Evolutionary conservation across 2,329 filamentous ascomycete species (phyloP).

Genomic region (Myriosclerotinia curreyana): DNA sequence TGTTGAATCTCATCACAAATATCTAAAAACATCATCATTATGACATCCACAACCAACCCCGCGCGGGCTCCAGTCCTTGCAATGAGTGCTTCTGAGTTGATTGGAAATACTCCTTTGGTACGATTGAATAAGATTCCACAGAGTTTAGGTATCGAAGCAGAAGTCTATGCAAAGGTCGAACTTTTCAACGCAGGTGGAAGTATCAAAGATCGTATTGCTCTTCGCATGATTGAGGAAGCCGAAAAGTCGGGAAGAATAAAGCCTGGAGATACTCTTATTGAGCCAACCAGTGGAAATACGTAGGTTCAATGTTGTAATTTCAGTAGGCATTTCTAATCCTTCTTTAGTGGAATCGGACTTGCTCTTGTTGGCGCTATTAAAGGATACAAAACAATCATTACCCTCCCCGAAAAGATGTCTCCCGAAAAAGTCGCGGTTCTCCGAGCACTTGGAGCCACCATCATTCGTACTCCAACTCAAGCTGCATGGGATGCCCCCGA

Average conservation of each 20-base stretch:
- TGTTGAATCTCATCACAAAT: neutral
- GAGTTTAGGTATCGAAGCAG: conserved; percentile 82
- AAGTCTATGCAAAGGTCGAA: conserved; percentile 88
- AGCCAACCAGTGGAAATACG: conserved; percentile 97
- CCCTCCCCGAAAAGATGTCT: conserved; percentile 98
- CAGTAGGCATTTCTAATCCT: neutral
- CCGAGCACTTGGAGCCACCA: conserved; percentile 89
- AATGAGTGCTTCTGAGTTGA: conserved; percentile 75
- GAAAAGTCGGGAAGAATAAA: conserved; percentile 91
- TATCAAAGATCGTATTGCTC: conserved; percentile 91
- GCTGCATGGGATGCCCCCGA: conserved; percentile 93
- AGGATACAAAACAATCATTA: conserved; percentile 98
- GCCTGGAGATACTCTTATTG: conserved; percentile 94
- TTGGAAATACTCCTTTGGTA: conserved; percentile 94
- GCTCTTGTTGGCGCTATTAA: conserved; percentile 93
- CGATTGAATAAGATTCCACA: conserved; percentile 90
- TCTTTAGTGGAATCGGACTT: conserved; percentile 73
- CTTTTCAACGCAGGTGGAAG: conserved; percentile 92
- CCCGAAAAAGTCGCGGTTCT: conserved; percentile 96
- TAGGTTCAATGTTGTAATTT: conserved; percentile 34
- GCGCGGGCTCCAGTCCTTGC: conserved; percentile 38
- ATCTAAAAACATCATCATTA: conserved; percentile 21
- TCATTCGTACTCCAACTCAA: conserved; percentile 94
- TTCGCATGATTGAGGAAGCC: conserved; percentile 96
- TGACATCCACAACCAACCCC: conserved; percentile 32